Conservation (phyloP, 495 filamentous ascomycete species). For the Staphylotrichum tortipilum region DNA sequence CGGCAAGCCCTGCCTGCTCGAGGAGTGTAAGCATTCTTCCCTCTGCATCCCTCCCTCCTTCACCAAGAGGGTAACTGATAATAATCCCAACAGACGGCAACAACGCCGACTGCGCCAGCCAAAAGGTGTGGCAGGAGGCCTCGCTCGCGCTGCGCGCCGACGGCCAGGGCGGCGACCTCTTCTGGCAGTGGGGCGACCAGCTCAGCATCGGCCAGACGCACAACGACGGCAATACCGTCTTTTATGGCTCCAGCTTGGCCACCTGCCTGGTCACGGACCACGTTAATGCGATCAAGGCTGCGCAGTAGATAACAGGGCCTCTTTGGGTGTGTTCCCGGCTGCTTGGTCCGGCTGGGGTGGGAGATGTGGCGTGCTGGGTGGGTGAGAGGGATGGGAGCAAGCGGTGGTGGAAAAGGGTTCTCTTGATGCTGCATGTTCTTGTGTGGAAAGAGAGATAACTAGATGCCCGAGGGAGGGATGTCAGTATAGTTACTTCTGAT, state of each 20-base stretch:
- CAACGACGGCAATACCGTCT: constrained; percentile 51
- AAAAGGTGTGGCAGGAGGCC: constrained; percentile 47
- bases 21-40: constrained; percentile 40
- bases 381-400: too few relatives aligned
- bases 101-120: constrained; percentile 32
- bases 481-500: too few relatives aligned
- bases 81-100: constrained; percentile 34
- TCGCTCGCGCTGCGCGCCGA: constrained; percentile 37
- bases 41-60: constrained; percentile 2
- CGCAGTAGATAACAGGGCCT: background rate
- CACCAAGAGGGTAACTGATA: background rate
- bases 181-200: constrained; percentile 56
- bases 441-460: too few relatives aligned
- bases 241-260: constrained; percentile 47
- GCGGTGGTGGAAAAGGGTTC: too few relatives aligned
- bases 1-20: constrained; percentile 54
- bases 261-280: constrained; percentile 52
- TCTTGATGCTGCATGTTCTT: too few relatives aligned
- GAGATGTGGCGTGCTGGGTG: too few relatives aligned
- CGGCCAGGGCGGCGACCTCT: constrained; percentile 49
- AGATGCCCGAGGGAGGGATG: too few relatives aligned
- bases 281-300: constrained; percentile 38
- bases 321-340: too few relatives aligned
- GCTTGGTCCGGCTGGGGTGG: too few relatives aligned
- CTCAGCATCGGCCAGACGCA: constrained; percentile 43